A percentile compares a stretch with the other conserved stretches of the same genome.
Conservation (phyloP, 306 rosid species). For the Alnus rubra region DNA sequence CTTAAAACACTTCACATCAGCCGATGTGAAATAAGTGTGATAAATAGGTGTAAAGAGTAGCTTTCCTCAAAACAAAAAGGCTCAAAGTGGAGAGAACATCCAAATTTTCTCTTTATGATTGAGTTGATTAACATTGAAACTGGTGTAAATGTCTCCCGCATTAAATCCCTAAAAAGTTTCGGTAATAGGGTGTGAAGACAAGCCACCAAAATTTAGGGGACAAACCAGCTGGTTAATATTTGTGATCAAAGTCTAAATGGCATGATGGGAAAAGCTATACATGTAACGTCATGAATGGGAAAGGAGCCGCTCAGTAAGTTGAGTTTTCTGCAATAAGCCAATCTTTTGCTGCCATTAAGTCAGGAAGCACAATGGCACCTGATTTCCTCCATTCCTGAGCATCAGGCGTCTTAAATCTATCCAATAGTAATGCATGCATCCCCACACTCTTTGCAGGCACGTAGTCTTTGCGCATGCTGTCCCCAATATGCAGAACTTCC, state of each 20-base stretch:
- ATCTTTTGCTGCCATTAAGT: constrained; percentile 54
- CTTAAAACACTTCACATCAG: no score
- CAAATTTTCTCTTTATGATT: neutral
- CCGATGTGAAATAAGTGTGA: no score
- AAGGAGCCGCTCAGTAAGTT: constrained; percentile 23
- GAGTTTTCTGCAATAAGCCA: constrained; percentile 64
- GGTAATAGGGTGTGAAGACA: neutral
- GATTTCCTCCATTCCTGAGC: constrained; percentile 79
- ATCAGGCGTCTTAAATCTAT: constrained; percentile 86
- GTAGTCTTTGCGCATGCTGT: constrained; percentile 90
- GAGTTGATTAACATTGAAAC: neutral
- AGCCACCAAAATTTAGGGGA: neutral
- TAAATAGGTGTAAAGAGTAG: no score
- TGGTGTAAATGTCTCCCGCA: neutral
- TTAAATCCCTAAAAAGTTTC: neutral
- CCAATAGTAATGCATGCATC: constrained; percentile 79
- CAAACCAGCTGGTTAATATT: neutral
- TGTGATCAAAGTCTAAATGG: neutral
- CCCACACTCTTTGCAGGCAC: constrained; percentile 88
- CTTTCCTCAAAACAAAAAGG: no score
- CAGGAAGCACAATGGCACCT: constrained; percentile 77
- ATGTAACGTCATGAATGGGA: constrained; percentile 9
- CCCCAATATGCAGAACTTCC: constrained; percentile 79
- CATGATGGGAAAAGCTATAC: neutral
- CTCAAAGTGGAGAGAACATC: neutral